Evolutionary conservation across 1,284 basidiomycete genomes (phyloP).

Genomic region (Boletus mariae): DNA sequence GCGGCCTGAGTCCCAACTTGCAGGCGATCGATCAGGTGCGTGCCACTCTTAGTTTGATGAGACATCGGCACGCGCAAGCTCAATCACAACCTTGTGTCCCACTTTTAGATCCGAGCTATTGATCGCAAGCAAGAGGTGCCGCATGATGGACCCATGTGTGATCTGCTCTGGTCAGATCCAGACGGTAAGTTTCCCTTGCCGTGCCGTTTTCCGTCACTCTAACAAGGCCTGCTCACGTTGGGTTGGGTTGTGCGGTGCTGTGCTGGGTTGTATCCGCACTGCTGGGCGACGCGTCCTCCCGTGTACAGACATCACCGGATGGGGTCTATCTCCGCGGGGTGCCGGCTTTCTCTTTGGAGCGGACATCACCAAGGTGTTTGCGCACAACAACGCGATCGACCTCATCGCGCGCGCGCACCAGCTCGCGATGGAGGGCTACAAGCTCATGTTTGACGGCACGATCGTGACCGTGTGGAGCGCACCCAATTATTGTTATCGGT

Average conservation of each 20-base stretch:
- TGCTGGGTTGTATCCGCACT: background rate
- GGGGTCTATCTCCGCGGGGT: slow-evolving; percentile 96
- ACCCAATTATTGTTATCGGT: slow-evolving; percentile 98
- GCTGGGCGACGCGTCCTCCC: background rate
- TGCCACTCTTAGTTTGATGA: slow-evolving; percentile 17
- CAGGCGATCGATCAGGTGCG: slow-evolving; percentile 81
- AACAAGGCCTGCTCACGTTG: slow-evolving; percentile 2
- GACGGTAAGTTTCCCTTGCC: slow-evolving; percentile 58
- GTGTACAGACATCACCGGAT: slow-evolving; percentile 75
- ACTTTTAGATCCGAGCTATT: slow-evolving; percentile 82
- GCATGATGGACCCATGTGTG: slow-evolving; percentile 99
- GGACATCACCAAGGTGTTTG: slow-evolving; percentile 88
- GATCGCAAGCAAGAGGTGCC: slow-evolving; percentile 98
- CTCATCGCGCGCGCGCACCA: slow-evolving; percentile 97
- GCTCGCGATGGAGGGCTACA: slow-evolving; percentile 98
- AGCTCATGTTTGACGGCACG: slow-evolving; percentile 93
- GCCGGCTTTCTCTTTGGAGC: slow-evolving; percentile 95
- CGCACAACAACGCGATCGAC: slow-evolving; percentile 89
- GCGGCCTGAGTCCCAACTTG: slow-evolving; percentile 87
- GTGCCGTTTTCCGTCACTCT: background rate
- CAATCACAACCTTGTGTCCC: slow-evolving; percentile 21
- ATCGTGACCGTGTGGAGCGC: slow-evolving; percentile 99
- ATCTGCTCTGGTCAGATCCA: slow-evolving; percentile 97
- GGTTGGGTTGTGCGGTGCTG: background rate
- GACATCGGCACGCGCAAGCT: slow-evolving; percentile 3